Evolutionary conservation across 2,329 filamentous ascomycete species (phyloP).

Genomic region (Botrytis galanthina): DNA sequence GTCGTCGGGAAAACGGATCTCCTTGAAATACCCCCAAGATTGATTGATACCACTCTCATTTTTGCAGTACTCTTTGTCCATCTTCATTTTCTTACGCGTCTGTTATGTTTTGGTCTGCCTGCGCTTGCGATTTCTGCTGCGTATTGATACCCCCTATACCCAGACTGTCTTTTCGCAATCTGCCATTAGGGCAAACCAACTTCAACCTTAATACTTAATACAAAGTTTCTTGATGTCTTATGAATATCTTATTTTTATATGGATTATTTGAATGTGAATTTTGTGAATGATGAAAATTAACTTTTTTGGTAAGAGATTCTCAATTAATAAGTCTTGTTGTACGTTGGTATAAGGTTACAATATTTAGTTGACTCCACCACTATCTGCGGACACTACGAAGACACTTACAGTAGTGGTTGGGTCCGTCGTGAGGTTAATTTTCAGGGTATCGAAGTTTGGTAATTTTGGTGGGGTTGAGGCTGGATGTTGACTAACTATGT

Average conservation of each 20-base stretch:
- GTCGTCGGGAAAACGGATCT: constrained; percentile 39
- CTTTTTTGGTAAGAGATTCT: not conserved
- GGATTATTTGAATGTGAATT: not conserved
- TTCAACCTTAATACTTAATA: constrained; percentile 40
- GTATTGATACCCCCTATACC: constrained; percentile 44
- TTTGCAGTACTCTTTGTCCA: constrained; percentile 36
- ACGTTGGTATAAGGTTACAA: constrained; percentile 4
- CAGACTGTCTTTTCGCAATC: constrained; percentile 42
- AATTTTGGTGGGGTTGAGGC: not conserved
- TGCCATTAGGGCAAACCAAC: constrained; percentile 40
- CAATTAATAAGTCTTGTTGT: not conserved
- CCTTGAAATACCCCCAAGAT: constrained; percentile 41
- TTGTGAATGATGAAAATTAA: not conserved
- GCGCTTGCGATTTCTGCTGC: constrained; percentile 36
- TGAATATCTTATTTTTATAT: not conserved
- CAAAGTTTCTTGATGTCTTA: constrained; percentile 32
- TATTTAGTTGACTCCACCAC: not conserved
- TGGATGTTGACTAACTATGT: not conserved
- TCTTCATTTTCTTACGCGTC: constrained; percentile 22
- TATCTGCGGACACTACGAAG: not conserved
- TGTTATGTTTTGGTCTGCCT: constrained; percentile 31
- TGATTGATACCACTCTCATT: constrained; percentile 42
- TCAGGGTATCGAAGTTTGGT: not conserved
- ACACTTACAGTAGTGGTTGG: not conserved
- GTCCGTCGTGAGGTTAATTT: not conserved